A percentile compares a stretch with the other conserved stretches of the same genome.
Conservation (phyloP, 2,329 filamentous ascomycete genomes). For the Fusarium coffeatum region DNA sequence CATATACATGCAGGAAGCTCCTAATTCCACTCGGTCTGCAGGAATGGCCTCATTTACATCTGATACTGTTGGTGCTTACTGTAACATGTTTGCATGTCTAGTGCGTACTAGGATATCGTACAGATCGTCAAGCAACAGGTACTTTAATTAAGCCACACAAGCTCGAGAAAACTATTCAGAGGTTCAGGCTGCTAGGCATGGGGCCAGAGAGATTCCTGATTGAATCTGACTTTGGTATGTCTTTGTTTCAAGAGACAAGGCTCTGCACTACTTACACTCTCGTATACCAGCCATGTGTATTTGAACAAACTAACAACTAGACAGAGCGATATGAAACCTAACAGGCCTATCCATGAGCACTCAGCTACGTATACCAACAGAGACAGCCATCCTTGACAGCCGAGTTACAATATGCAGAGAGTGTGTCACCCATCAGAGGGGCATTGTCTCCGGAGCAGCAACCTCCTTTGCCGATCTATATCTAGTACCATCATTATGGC, state of each 20-base stretch:
- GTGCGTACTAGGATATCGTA: background rate
- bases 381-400: background rate
- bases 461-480: slow-evolving; percentile 41
- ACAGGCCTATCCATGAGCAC: background rate
- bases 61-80: background rate
- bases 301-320: background rate
- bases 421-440: background rate
- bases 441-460: slow-evolving; percentile 32
- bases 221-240: background rate
- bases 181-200: background rate
- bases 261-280: background rate
- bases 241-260: background rate
- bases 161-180: background rate
- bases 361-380: background rate
- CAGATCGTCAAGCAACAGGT: background rate
- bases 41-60: background rate
- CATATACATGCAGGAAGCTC: background rate
- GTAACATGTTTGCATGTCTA: background rate
- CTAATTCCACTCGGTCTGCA: background rate
- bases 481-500: slow-evolving; percentile 42
- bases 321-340: background rate
- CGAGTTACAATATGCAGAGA: background rate
- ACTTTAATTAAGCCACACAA: background rate
- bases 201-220: accelerated
- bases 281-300: background rate